Conservation (phyloP, 192 early-diverging fungal species). For the Polychytrium aggregatum region DNA sequence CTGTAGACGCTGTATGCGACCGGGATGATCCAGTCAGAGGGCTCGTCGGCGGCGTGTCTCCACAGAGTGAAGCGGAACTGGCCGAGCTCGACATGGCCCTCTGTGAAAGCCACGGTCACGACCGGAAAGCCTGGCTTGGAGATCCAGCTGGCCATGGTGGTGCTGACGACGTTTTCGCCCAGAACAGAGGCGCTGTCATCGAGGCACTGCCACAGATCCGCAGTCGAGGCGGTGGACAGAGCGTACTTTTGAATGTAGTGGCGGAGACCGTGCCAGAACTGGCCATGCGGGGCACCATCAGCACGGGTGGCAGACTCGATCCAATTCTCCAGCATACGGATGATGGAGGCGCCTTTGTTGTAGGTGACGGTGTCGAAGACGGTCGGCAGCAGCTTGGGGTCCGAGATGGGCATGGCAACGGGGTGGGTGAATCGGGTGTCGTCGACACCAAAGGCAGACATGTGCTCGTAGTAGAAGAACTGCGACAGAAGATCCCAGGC, state of each 20-base stretch:
- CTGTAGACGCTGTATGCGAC: constrained; percentile 4
- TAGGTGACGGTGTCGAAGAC: constrained; percentile 87
- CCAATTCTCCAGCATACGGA: constrained; percentile 41
- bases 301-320: constrained; percentile 5
- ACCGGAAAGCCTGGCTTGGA: constrained; percentile 26
- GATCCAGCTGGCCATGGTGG: constrained; percentile 29
- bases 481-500: constrained; percentile 9
- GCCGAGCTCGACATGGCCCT: background rate
- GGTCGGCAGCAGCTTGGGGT: constrained; percentile 27
- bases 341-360: constrained; percentile 73
- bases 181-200: constrained; percentile 27
- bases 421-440: constrained; percentile 18
- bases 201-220: constrained; percentile 76
- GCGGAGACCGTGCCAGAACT: constrained; percentile 10
- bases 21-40: constrained; percentile 4
- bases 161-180: background rate
- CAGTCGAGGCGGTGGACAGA: constrained; percentile 69
- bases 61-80: background rate
- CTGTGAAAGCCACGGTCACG: constrained; percentile 1
- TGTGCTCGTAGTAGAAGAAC: constrained; percentile 13
- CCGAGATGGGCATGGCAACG: constrained; percentile 11
- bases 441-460: constrained; percentile 19
- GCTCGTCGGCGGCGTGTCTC: background rate
- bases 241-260: constrained; percentile 59
- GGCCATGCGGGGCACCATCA: no score